Evolutionary conservation across 2,329 filamentous ascomycete species (phyloP).

Genomic region (Ilyonectria robusta): DNA sequence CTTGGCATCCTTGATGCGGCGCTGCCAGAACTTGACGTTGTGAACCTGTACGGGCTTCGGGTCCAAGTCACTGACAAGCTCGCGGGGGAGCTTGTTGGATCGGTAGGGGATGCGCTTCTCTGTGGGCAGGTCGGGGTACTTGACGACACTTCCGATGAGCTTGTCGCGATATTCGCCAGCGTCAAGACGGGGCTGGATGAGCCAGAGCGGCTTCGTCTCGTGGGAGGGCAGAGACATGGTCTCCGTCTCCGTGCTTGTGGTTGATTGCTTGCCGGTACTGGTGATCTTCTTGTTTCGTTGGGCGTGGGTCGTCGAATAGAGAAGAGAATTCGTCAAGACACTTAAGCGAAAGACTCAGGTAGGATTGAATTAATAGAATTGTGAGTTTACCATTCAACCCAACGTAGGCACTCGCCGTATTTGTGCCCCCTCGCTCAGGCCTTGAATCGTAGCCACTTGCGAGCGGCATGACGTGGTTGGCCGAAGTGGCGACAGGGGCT

Average conservation of each 20-base stretch:
- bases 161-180: slow-evolving; percentile 27
- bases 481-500: slow-evolving; percentile 14
- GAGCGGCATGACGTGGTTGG: slow-evolving; percentile 24
- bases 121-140: slow-evolving; percentile 22
- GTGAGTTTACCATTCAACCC: not conserved
- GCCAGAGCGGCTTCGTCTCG: slow-evolving; percentile 28
- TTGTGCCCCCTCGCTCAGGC: slow-evolving; percentile 22
- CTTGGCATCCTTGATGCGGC: slow-evolving; percentile 26
- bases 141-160: slow-evolving; percentile 28
- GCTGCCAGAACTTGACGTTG: slow-evolving; percentile 30
- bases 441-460: slow-evolving; percentile 6
- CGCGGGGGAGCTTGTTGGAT: slow-evolving; percentile 24
- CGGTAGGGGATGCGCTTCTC: slow-evolving; percentile 29
- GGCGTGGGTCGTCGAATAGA: not conserved
- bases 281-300: not conserved
- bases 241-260: not conserved
- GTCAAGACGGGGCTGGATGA: slow-evolving; percentile 24
- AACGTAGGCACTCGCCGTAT: not conserved
- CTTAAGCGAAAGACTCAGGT: not conserved
- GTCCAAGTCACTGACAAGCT: slow-evolving; percentile 24
- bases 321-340: not conserved
- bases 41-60: slow-evolving; percentile 28
- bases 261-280: not conserved
- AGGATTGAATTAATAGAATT: not conserved
- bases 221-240: slow-evolving; percentile 25